Conservation (phyloP, 2,329 filamentous ascomycete species). For the Sporothrix pseudoabietina region DNA sequence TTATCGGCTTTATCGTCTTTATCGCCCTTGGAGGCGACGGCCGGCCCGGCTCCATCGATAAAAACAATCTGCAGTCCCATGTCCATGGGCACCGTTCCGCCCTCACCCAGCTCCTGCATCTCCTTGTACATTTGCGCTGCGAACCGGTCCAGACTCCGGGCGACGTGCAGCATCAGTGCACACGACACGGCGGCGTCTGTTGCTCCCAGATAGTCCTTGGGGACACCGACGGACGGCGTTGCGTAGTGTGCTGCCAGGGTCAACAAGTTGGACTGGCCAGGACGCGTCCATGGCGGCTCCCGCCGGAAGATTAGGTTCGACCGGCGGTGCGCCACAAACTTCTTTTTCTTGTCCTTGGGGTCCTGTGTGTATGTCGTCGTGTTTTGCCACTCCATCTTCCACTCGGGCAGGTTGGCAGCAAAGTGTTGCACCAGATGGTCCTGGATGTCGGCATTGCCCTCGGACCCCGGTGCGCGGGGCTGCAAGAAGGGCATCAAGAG, state of each 20-base stretch:
- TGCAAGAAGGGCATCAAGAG: slow-evolving; percentile 76
- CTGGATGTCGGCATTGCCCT: slow-evolving; percentile 66
- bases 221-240: slow-evolving; percentile 62
- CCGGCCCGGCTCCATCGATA: slow-evolving; percentile 79
- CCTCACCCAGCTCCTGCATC: slow-evolving; percentile 62
- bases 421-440: slow-evolving; percentile 76
- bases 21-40: neutral
- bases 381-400: slow-evolving; percentile 74
- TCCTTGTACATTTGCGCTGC: slow-evolving; percentile 73
- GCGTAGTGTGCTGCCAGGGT: slow-evolving; percentile 86
- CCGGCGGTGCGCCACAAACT: slow-evolving; percentile 63
- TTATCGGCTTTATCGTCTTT: too few species aligned
- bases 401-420: slow-evolving; percentile 64
- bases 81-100: slow-evolving; percentile 61
- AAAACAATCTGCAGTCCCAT: slow-evolving; percentile 78
- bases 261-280: slow-evolving; percentile 70
- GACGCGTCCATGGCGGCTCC: slow-evolving; percentile 73
- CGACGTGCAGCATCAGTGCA: slow-evolving; percentile 79
- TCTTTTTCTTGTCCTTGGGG: slow-evolving; percentile 3
- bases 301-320: slow-evolving; percentile 73
- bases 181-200: slow-evolving; percentile 83
- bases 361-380: slow-evolving; percentile 54
- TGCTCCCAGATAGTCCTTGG: slow-evolving; percentile 77
- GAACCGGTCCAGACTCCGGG: slow-evolving; percentile 69
- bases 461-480: slow-evolving; percentile 73